A percentile compares a stretch with the other conserved stretches of the same genome.
Conservation (phyloP, 2,329 filamentous ascomycete genomes). For the Amauroascus verrucosus region DNA sequence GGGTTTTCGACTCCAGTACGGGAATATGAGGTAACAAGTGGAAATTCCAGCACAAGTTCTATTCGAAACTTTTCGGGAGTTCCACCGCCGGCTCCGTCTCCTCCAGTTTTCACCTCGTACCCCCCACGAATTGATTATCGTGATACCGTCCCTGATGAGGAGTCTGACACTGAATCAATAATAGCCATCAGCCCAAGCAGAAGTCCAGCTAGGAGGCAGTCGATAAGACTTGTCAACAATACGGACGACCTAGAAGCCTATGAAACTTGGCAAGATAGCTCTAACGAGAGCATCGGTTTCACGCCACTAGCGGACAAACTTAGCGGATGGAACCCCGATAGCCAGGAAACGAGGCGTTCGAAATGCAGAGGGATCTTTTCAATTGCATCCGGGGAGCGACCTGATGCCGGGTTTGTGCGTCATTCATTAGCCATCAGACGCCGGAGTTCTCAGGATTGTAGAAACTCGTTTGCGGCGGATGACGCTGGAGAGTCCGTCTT, state of each 20-base stretch:
- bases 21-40: conserved; percentile 18
- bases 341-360: conserved; percentile 37
- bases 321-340: conserved; percentile 52
- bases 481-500: conserved; percentile 25
- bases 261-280: conserved; percentile 1
- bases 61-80: conserved; percentile 11
- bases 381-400: neutral
- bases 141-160: conserved; percentile 17
- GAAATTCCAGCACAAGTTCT: conserved; percentile 16
- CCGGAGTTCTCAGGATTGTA: neutral
- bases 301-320: conserved; percentile 55
- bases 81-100: conserved; percentile 20
- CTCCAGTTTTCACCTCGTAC: conserved; percentile 14
- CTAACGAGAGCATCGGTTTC: conserved; percentile 41
- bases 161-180: conserved; percentile 25
- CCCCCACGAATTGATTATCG: conserved; percentile 16
- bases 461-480: conserved; percentile 11
- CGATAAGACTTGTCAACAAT: conserved; percentile 4
- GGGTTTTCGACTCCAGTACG: conserved; percentile 15
- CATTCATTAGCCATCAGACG: conserved; percentile 10
- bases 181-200: conserved; percentile 15
- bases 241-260: conserved; percentile 14
- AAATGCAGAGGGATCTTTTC: conserved; percentile 26
- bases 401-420: neutral
- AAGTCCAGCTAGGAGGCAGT: conserved; percentile 1